Percentiles rank a stretch among this genome's conserved stretches.
Evolutionary conservation across 2,329 filamentous ascomycete genomes (phyloP).

Genomic region (Alternaria ethzedia): DNA sequence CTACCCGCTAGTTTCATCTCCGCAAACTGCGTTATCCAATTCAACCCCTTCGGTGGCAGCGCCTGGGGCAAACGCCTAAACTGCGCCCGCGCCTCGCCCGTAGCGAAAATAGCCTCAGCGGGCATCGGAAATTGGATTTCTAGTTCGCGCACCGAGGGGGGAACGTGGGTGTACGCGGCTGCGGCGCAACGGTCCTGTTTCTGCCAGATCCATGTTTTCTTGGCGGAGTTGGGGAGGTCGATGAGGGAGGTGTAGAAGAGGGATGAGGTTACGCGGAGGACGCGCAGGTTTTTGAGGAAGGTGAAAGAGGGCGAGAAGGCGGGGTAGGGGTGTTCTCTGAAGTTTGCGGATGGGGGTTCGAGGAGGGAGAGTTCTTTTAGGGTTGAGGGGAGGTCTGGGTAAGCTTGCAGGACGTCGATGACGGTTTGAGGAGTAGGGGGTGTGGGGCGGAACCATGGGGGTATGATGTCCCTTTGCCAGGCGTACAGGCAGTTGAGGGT

Average conservation of each 20-base stretch:
- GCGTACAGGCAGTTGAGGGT: background rate
- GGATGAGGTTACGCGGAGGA: background rate
- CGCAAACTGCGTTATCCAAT: background rate
- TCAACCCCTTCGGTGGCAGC: background rate
- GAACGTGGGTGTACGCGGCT: background rate
- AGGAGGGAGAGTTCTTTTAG: background rate
- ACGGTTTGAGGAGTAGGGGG: background rate
- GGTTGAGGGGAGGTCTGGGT: background rate
- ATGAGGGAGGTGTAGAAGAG: background rate
- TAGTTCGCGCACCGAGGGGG: background rate
- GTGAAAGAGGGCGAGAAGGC: background rate
- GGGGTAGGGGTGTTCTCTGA: background rate
- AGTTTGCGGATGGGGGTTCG: background rate
- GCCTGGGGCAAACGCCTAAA: background rate
- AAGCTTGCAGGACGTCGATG: background rate
- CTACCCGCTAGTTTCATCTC: background rate
- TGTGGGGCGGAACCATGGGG: background rate
- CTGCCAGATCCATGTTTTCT: background rate
- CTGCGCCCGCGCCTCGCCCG: background rate
- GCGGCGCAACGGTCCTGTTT: background rate
- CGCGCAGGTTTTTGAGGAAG: background rate
- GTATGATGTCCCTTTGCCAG: background rate
- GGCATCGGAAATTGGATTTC: background rate
- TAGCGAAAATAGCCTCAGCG: background rate
- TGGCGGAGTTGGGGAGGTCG: background rate